Base-by-base conservation (phyloP, 1,139 yeast genomes). In the Oligophagozyma castellii region DNA sequence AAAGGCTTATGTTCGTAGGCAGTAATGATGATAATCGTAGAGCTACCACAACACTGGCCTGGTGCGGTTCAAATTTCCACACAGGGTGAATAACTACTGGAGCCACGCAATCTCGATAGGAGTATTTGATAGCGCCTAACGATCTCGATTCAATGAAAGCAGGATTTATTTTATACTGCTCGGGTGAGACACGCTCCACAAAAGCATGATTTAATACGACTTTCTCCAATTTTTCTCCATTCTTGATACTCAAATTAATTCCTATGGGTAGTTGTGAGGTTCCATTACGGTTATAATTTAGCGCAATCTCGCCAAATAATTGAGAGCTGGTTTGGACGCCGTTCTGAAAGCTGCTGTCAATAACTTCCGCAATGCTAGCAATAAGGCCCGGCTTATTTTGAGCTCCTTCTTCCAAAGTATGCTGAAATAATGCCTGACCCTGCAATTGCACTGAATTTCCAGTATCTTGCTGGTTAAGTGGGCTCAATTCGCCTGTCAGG, bases 31-130 rank as follows among this genome's bases (percentile, higher is more conserved):
- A 44, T 22, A 50, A 34, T 46, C 70, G 70, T 40, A 81, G 59
- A 23, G 77, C 73, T 34, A 86, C 61, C 61, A 84, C 78, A 35
- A 86, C 75, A 45, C 93, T 75, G 1, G 95, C 75, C 55, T 84
- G 95, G 34, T 67, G 77, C 14, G 67, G 64, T 52, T 84, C 95
- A 47, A 76, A 76, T 46, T 84, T 76, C 96, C 96, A 86, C 26
- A 78, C 70, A 27, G 94, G 95, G 26, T 72, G 66, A 27, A 86
- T 64, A 16, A 70, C 56, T 16, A 86, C 54, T n/a, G 95, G 95
- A 2, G 73, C 69, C 25, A 61, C 58, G 27, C 58, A 51, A 20
- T 55, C 50, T 31, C 59, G 60, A 36, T 73, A 53, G 46, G 77
- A 64, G 46, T 78, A 80, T 49, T 78, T 79, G 44, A 80, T 55